Evolutionary conservation across 106 monocot genomes (phyloP).

Genomic region (Alisma plantagoaquatica): DNA sequence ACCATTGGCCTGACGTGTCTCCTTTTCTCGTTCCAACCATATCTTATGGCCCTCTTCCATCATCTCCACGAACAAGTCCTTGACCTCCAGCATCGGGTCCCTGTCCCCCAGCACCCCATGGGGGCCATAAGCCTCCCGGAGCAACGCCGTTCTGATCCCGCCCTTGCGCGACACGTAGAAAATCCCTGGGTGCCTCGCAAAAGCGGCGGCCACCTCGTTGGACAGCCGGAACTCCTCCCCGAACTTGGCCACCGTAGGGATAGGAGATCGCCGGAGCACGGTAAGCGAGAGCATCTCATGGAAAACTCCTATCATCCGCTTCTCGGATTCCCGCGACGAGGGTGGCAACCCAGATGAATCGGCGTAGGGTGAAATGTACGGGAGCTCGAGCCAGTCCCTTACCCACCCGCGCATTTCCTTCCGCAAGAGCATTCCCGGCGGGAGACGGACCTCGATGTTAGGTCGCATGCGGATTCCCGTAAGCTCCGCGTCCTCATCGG

Average conservation of each 20-base stretch:
- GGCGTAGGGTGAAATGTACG: conserved; percentile 69
- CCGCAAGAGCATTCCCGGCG: conserved; percentile 55
- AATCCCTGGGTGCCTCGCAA: conserved; percentile 76
- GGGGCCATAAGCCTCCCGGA: conserved; percentile 72
- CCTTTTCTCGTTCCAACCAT: conserved; percentile 48
- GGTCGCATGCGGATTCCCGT: conserved; percentile 54
- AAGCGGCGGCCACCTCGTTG: conserved; percentile 56
- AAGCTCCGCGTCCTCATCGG: conserved; percentile 49
- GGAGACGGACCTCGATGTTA: conserved; percentile 51
- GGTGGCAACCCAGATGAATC: conserved; percentile 42
- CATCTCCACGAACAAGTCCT: conserved; percentile 68
- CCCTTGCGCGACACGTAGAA: conserved; percentile 92
- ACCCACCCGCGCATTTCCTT: conserved; percentile 91
- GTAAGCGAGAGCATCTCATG: conserved; percentile 78
- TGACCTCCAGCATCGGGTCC: conserved; percentile 70
- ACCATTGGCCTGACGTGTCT: conserved; percentile 35
- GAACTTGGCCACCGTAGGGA: conserved; percentile 74
- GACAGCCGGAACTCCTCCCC: conserved; percentile 68
- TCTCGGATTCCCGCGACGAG: conserved; percentile 81
- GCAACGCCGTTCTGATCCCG: conserved; percentile 78
- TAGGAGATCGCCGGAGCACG: conserved; percentile 43
- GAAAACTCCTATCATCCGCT: conserved; percentile 57
- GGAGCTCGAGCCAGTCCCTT: conserved; percentile 82
- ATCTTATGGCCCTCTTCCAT: conserved; percentile 56
- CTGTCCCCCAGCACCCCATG: conserved; percentile 56